phyloP scores from a whole-genome alignment of 371 early-diverging fungal genomes.

The Conidiobolus incongruus region DNA sequence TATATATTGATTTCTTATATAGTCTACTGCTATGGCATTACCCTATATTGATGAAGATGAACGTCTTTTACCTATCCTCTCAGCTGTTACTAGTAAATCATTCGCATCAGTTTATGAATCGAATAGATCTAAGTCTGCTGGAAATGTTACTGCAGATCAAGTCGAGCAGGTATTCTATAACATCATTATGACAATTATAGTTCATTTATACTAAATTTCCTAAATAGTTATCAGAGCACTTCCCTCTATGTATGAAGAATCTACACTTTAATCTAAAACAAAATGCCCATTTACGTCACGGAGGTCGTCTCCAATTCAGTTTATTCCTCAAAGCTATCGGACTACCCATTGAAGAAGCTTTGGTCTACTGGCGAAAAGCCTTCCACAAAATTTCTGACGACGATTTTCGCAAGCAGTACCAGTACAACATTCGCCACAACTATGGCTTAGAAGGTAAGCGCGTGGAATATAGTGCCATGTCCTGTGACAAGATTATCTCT shows the following conservation, averaged over 20 bases:
- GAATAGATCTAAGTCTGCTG: conserved; percentile 16
- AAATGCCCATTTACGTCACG: conserved; percentile 70
- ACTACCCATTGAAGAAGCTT: conserved; percentile 70
- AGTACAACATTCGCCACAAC: conserved; percentile 92
- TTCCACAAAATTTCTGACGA: conserved; percentile 62
- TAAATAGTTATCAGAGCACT: conserved; percentile 39
- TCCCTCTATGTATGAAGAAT: conserved; percentile 84
- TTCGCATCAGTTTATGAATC: conserved; percentile 13
- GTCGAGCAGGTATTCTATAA: no score
- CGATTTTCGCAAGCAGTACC: conserved; percentile 73
- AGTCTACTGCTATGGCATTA: conserved; percentile 42
- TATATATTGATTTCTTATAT: conserved; percentile 3
- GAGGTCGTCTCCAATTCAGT: conserved; percentile 78
- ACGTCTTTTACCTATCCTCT: conserved; percentile 64
- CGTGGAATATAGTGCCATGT: conserved; percentile 75
- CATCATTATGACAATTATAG: no score
- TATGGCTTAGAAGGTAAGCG: conserved; percentile 97
- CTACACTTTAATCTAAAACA: conserved; percentile 40
- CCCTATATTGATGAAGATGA: conserved; percentile 88
- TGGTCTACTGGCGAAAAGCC: conserved; percentile 71
- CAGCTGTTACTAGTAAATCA: conserved; percentile 40
- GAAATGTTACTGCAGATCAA: conserved; percentile 28
- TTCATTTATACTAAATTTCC: no score
- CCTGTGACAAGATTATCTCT: conserved; percentile 89
- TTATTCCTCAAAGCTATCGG: conserved; percentile 91